A percentile compares a stretch with the other conserved stretches of the same genome.
Conservation (phyloP, 176 grass and related monocot genomes). For the Areca catechu region DNA sequence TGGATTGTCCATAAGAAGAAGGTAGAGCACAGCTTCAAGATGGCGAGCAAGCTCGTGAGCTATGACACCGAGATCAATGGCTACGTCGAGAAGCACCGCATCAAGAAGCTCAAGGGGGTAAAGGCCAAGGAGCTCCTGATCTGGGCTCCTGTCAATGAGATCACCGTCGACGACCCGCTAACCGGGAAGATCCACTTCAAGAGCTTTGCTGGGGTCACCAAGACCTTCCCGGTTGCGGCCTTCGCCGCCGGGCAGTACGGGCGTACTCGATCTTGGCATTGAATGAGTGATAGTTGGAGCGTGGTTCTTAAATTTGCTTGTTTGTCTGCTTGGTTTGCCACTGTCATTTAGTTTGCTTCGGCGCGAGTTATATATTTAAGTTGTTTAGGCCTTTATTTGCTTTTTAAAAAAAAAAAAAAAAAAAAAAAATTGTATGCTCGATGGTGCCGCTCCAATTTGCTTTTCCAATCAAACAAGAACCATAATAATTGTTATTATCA, state of each 20-base stretch:
- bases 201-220: conserved; percentile 75
- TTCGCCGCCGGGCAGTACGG: conserved; percentile 52
- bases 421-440: no score
- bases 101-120: conserved; percentile 78
- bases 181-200: conserved; percentile 73
- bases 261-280: no score
- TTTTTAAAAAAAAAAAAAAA: no score
- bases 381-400: no score
- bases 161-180: conserved; percentile 45
- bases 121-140: conserved; percentile 87
- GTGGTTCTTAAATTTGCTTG: no score
- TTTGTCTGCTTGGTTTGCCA: no score
- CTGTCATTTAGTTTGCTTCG: no score
- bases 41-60: conserved; percentile 53
- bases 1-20: conserved; percentile 47
- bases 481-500: no score
- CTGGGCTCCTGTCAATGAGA: conserved; percentile 64
- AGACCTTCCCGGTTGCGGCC: conserved; percentile 69
- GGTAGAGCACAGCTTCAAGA: conserved; percentile 71
- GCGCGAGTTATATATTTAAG: no score
- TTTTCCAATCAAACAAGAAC: no score
- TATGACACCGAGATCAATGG: conserved; percentile 54
- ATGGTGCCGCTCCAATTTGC: no score
- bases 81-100: conserved; percentile 31
- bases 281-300: no score